Percentiles rank a stretch among this genome's conserved stretches.
Conservation (phyloP, 164 flowering plant species). For the Echeveria elegans region DNA sequence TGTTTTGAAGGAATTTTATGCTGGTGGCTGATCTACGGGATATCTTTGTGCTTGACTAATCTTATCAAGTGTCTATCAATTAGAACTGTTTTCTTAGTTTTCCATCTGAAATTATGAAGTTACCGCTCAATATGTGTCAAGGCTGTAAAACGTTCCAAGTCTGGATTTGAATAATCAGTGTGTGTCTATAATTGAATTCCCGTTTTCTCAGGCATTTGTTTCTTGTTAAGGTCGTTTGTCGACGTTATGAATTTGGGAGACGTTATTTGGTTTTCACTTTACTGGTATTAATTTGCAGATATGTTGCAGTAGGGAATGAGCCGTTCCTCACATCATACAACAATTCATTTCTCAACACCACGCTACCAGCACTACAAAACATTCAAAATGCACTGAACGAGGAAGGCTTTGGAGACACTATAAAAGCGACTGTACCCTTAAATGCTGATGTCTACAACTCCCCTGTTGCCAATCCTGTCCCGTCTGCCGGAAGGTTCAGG, state of each 20-base stretch:
- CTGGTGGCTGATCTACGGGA: background rate
- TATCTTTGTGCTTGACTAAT: background rate
- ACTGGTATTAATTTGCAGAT: conserved; percentile 15
- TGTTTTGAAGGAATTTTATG: background rate
- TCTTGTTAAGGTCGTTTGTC: background rate
- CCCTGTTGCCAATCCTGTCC: conserved; percentile 11
- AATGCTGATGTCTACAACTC: conserved; percentile 34
- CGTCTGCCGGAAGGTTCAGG: conserved; percentile 32
- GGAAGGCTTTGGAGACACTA: conserved; percentile 22
- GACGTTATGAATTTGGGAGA: background rate
- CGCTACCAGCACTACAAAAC: conserved; percentile 31
- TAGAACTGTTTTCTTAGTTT: background rate
- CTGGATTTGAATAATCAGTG: background rate
- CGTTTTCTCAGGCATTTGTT: background rate
- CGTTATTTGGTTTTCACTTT: background rate
- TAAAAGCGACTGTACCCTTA: conserved; percentile 30
- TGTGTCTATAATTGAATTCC: no score
- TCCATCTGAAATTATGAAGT: no score
- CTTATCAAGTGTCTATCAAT: background rate
- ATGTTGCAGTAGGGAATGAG: conserved; percentile 43
- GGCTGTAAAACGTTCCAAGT: background rate
- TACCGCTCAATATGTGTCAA: background rate
- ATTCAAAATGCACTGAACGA: conserved; percentile 29
- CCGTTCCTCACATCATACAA: conserved; percentile 29
- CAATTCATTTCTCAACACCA: conserved; percentile 17